Evolutionary conservation across 768 basidiomycete genomes (phyloP), one percentile per base, ranked within the genome.

Genomic region (Phanerochaete sordida): DNA sequence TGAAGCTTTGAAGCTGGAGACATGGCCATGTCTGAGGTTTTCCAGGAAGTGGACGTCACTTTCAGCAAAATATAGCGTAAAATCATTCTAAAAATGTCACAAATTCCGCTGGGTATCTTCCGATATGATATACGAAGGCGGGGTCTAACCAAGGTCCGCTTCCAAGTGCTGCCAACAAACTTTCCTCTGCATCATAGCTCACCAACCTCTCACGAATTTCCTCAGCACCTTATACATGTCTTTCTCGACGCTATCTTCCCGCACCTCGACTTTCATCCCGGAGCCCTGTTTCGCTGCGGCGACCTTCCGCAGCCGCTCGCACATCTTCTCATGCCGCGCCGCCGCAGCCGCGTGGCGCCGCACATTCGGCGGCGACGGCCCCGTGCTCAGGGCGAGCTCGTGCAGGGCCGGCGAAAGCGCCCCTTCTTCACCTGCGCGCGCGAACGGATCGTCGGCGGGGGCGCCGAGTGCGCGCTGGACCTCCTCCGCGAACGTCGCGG

Each of bases 401-500:
- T 31, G 51, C 13, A 64, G 21, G n/a, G 6, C 4, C 11, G 57
- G 52, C 15, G 64, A 64, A 9, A 62, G 26, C n/a, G 39, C 27
- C 3, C 57, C 28, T 3, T 13, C 15, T 19, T 5, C 55, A 1
- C 1, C n/a, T 0, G 24, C 26, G 49, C 19, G 46, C 27, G 48
- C 51, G 51, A 19, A 21, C 1, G 48, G 43, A 28, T 57, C 50
- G n/a, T 21, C 46, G 23, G 49, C 30, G 21, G 19, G 30, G 58
- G 19, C 8, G 8, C 8, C 19, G 11, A 43, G 75, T 31, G 74
- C 72, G 27, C 70, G 66, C 7, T 43, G 53, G 0, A 82, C 67
- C 63, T 82, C 81, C 6, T 73, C 59, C 1, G 73, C 73, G 63
- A 82, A 82, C 0, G 75, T 66, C 1, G 72, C 66, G 2, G 81